Evolutionary conservation across 2,329 filamentous ascomycete genomes (phyloP).

Genomic region (Colletotrichum tropicicola): DNA sequence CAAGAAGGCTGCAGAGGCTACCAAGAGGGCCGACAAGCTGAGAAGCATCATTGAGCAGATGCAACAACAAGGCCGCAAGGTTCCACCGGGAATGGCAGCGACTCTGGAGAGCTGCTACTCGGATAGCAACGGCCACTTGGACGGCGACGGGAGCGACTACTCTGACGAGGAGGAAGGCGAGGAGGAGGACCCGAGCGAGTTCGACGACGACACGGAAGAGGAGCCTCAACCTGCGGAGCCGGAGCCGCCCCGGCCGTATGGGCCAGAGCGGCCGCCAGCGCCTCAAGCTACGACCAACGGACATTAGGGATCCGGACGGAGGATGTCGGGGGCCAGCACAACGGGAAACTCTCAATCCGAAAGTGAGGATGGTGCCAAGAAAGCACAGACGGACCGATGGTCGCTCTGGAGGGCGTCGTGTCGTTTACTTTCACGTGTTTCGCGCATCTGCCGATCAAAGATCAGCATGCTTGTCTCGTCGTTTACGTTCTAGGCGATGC

Average conservation of each 20-base stretch:
- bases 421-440: constrained; percentile 9
- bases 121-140: constrained; percentile 55
- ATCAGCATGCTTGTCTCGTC: not conserved
- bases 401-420: not conserved
- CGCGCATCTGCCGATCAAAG: constrained; percentile 12
- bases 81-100: constrained; percentile 69
- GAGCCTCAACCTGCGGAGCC: constrained; percentile 50
- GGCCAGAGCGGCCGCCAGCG: constrained; percentile 57
- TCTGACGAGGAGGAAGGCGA: constrained; percentile 70
- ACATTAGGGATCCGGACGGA: constrained; percentile 43
- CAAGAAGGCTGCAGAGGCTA: constrained; percentile 61
- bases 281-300: constrained; percentile 52
- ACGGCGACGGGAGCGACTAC: constrained; percentile 71
- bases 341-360: not conserved
- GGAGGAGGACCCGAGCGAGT: constrained; percentile 71
- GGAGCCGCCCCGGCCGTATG: constrained; percentile 51
- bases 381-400: not conserved
- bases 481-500: constrained; percentile 1
- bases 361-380: not conserved
- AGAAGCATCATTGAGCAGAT: constrained; percentile 95
- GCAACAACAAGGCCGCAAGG: constrained; percentile 91
- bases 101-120: constrained; percentile 69
- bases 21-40: constrained; percentile 87
- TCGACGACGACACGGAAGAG: constrained; percentile 68
- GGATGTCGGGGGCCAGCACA: constrained; percentile 6